These are phyloP conservation scores for Rhodosporidiobolus odoratus DNA, from an alignment of 768 basidiomycete genomes.

Conservation along the genomic window DNA sequence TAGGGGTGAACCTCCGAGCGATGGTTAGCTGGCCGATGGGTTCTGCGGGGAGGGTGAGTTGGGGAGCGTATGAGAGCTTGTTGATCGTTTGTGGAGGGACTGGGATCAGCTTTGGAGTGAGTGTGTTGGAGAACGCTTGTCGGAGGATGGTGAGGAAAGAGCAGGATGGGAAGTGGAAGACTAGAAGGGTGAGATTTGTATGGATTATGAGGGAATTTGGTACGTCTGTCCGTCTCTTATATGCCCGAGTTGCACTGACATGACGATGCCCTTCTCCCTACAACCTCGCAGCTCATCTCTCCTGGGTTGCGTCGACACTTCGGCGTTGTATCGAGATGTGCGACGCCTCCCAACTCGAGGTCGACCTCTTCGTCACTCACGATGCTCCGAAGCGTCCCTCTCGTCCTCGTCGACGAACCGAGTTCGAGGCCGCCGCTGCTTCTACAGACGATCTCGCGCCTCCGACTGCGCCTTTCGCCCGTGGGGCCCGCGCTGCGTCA, in stretches of 20 bases:
- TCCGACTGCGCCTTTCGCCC: constrained; percentile 24
- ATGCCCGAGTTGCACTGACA: neutral
- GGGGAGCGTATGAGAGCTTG: constrained; percentile 59
- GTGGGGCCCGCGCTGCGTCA: neutral
- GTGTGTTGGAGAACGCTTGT: constrained; percentile 57
- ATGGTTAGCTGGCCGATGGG: constrained; percentile 68
- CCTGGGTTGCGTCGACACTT: constrained; percentile 67
- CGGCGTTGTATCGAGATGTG: constrained; percentile 61
- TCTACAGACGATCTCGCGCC: constrained; percentile 26
- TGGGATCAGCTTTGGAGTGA: constrained; percentile 66
- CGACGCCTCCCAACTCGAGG: constrained; percentile 52
- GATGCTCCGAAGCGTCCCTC: constrained; percentile 10
- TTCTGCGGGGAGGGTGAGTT: constrained; percentile 57
- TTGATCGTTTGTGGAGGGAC: constrained; percentile 67
- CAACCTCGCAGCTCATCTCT: constrained; percentile 57
- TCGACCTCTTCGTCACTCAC: constrained; percentile 70
- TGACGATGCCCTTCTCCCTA: neutral
- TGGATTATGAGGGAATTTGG: constrained; percentile 74
- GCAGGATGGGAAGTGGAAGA: constrained; percentile 46
- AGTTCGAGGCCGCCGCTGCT: neutral
- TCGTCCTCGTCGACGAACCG: neutral
- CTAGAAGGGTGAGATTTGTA: constrained; percentile 61
- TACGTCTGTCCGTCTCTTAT: constrained; percentile 47
- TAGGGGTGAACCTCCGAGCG: constrained; percentile 57
- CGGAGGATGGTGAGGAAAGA: constrained; percentile 39